A percentile compares a stretch with the other conserved stretches of the same genome.
Evolutionary conservation across 306 rosid species (phyloP).

Genomic region (Prunus davidiana): DNA sequence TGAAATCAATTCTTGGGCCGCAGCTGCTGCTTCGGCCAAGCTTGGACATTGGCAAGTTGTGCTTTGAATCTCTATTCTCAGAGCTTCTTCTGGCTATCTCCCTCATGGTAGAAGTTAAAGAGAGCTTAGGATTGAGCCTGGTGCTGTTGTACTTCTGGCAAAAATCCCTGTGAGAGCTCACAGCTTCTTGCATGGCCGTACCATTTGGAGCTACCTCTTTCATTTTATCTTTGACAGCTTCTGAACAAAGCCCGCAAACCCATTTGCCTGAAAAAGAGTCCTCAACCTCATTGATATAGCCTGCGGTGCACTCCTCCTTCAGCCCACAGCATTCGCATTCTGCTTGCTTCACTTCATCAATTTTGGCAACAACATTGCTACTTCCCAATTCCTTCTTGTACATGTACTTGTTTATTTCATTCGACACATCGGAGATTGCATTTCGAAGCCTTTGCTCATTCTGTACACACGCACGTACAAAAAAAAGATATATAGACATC

Average conservation of each 20-base stretch:
- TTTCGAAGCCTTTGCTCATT: slow-evolving; percentile 37
- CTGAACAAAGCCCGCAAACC: slow-evolving; percentile 83
- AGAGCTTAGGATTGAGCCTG: slow-evolving; percentile 63
- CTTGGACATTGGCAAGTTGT: neutral
- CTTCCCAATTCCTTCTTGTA: slow-evolving; percentile 8
- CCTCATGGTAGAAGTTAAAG: slow-evolving; percentile 56
- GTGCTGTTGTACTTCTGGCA: slow-evolving; percentile 43
- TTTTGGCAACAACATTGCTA: neutral
- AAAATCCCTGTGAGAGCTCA: slow-evolving; percentile 43
- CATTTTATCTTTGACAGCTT: slow-evolving; percentile 57
- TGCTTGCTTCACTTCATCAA: slow-evolving; percentile 45
- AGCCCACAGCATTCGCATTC: slow-evolving; percentile 67
- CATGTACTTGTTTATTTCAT: slow-evolving; percentile 33
- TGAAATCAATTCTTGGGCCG: slow-evolving; percentile 27
- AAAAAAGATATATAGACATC: neutral
- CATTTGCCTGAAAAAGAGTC: slow-evolving; percentile 44
- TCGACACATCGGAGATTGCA: slow-evolving; percentile 41
- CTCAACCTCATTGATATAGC: slow-evolving; percentile 44
- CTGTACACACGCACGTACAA: slow-evolving; percentile 16
- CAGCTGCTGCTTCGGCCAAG: neutral
- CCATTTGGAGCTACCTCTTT: neutral
- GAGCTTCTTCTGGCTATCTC: slow-evolving; percentile 48
- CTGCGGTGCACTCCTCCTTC: slow-evolving; percentile 57
- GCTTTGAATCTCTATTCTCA: slow-evolving; percentile 29
- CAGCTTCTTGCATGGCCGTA: slow-evolving; percentile 36